Evolutionary conservation across 2,329 filamentous ascomycete genomes (phyloP), one percentile per base, ranked within the genome.

Genomic region (Sporothrix euskadiensis): DNA sequence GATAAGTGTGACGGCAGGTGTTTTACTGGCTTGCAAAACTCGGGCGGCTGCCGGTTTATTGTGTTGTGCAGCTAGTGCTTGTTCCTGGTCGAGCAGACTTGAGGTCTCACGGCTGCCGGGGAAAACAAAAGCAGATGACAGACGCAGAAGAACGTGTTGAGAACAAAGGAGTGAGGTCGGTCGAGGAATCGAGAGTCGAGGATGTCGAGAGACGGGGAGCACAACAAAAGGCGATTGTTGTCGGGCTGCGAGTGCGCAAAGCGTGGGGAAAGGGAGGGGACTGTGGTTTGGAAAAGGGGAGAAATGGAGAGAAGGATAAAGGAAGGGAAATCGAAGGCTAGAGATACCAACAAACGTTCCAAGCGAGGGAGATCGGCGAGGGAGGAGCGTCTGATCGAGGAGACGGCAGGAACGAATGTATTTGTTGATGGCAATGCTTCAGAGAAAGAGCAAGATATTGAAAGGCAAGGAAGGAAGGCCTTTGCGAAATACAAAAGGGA

Each of bases 1-100:
- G 69, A 71, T 19, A 71, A 35, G 69, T 71, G 52, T 59, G 49
- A 71, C 69, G 52, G 35, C 52, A 59, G 61, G 12, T 54, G 47
- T 56, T 54, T 59, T 39, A 71, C 49, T 59, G 68, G 35, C 49
- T 59, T n/a, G 52, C 22, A 35, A 16, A 35, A 30, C 56, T 35
- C 35, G 69, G 35, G 5, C 8, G 69, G 30, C 54, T 44, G 66
- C 47, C 30, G 47, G 49, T 26, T 30, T 19, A 52, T n/a, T 26
- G 47, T 19, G 49, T n/a, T 52, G 1, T 32, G 44, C 44, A 52
- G 26, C 41, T 32, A 9, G 66, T 39, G 47, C 66, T 52, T 70
- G 49, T 57, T 57, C 30, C 52, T 56, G 22, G 54, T 30, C 22
- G 47, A 68, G 61, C n/a, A 12, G 26, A 41, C 19, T 22, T 30